Conservation (phyloP, 2,329 filamentous ascomycete species). For the Penicillium sp. region DNA sequence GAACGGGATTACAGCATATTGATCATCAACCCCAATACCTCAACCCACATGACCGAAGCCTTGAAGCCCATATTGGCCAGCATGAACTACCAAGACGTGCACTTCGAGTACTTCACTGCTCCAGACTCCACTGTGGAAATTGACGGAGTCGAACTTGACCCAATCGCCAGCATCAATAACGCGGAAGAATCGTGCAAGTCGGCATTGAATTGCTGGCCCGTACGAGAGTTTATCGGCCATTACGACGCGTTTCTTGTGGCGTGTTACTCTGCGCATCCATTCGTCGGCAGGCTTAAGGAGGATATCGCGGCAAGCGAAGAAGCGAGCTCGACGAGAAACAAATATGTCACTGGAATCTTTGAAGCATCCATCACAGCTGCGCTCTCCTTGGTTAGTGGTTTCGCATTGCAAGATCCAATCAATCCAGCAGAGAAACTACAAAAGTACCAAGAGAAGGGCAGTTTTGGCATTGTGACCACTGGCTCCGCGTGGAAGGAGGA, state of each 20-base stretch:
- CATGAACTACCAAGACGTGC: constrained; percentile 37
- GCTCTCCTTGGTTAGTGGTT: constrained; percentile 53
- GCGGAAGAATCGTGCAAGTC: constrained; percentile 65
- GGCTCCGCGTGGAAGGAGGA: constrained; percentile 79
- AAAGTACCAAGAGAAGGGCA: constrained; percentile 40
- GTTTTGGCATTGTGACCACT: constrained; percentile 86
- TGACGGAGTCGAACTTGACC: constrained; percentile 36
- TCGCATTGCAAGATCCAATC: constrained; percentile 27
- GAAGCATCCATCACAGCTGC: constrained; percentile 72
- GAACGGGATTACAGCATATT: constrained; percentile 33
- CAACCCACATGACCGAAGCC: constrained; percentile 44
- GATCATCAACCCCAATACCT: constrained; percentile 49
- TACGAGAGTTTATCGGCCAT: constrained; percentile 45
- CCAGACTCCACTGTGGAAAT: constrained; percentile 31
- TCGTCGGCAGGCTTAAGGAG: constrained; percentile 63
- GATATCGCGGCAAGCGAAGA: constrained; percentile 33
- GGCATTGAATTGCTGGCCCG: constrained; percentile 59
- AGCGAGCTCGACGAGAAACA: constrained; percentile 30
- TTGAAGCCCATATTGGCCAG: constrained; percentile 41
- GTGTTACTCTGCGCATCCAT: constrained; percentile 81
- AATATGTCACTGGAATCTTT: constrained; percentile 76
- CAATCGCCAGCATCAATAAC: constrained; percentile 76
- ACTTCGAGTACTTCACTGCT: constrained; percentile 43
- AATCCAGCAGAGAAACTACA: constrained; percentile 18
- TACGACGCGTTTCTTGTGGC: constrained; percentile 79